These are phyloP conservation scores for Jacaranda mimosifolia DNA, from an alignment of 257 asterid genomes.

Conservation along the genomic window DNA sequence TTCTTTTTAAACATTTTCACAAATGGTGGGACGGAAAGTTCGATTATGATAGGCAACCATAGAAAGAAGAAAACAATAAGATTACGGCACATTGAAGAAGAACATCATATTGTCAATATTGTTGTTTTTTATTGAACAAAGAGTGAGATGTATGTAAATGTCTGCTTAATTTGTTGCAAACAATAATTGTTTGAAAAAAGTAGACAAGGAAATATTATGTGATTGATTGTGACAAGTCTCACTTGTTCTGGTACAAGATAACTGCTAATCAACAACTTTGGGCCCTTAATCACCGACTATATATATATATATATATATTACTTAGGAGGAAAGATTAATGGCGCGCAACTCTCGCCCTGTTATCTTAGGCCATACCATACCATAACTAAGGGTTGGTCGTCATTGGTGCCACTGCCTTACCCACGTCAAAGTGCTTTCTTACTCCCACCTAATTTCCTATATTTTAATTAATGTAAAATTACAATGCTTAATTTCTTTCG, in stretches of 20 bases:
- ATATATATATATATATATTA: no score
- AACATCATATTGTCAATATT: background rate
- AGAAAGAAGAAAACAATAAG: background rate
- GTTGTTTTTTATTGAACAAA: no score
- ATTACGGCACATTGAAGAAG: background rate
- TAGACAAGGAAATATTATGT: background rate
- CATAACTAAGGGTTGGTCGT: background rate
- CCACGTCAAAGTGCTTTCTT: no score
- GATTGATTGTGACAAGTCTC: slow-evolving; percentile 12
- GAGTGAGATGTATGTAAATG: no score
- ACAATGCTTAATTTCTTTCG: no score
- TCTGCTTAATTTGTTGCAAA: no score
- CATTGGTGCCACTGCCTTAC: no score
- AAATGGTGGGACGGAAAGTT: slow-evolving; percentile 2
- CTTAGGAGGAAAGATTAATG: background rate
- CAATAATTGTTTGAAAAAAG: background rate
- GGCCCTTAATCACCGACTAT: background rate
- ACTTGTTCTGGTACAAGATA: background rate
- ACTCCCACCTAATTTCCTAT: no score
- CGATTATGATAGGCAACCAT: background rate
- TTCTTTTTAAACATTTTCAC: background rate
- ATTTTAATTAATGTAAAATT: no score
- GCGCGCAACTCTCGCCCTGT: background rate
- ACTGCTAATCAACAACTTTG: background rate
- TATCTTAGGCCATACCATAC: background rate